phyloP scores from a whole-genome alignment of 2,329 filamentous ascomycete species.

The Lithohypha guttulata region DNA sequence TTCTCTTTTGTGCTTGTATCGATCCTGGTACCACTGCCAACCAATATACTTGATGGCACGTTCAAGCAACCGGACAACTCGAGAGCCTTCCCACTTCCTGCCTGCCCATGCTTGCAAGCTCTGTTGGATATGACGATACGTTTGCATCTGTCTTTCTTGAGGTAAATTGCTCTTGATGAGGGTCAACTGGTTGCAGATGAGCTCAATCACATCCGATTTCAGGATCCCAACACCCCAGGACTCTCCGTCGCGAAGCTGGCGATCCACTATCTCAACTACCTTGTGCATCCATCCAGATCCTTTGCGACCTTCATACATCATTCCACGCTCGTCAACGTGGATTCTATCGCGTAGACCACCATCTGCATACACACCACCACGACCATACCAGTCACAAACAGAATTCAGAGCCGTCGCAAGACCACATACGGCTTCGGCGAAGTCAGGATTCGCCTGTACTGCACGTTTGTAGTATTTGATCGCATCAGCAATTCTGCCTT shows the following conservation, averaged over 20 bases:
- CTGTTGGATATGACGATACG: conserved; percentile 21
- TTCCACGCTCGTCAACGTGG: conserved; percentile 80
- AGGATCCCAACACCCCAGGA: conserved; percentile 71
- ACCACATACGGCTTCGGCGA: conserved; percentile 93
- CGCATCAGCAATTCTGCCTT: conserved; percentile 81
- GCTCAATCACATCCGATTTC: conserved; percentile 40
- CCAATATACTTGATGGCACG: conserved; percentile 66
- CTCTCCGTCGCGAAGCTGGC: conserved; percentile 76
- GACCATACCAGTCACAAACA: conserved; percentile 85
- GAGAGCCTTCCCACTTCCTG: conserved; percentile 77
- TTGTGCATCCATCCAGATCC: conserved; percentile 76
- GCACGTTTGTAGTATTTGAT: conserved; percentile 86
- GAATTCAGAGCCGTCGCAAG: conserved; percentile 91
- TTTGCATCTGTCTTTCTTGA: conserved; percentile 18
- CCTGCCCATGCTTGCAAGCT: conserved; percentile 53
- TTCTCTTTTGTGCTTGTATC: conserved; percentile 52
- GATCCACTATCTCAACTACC: conserved; percentile 81
- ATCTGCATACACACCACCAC: conserved; percentile 72
- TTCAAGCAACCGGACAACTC: conserved; percentile 72
- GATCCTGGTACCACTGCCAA: conserved; percentile 82
- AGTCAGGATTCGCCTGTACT: conserved; percentile 83
- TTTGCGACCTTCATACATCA: conserved; percentile 61
- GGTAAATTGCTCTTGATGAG: conserved; percentile 25
- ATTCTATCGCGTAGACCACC: conserved; percentile 70
- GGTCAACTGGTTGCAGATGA: conserved; percentile 40